Evolutionary conservation across 2,329 filamentous ascomycete genomes (phyloP).

Genomic region (Pseudogymnoascus sp.): DNA sequence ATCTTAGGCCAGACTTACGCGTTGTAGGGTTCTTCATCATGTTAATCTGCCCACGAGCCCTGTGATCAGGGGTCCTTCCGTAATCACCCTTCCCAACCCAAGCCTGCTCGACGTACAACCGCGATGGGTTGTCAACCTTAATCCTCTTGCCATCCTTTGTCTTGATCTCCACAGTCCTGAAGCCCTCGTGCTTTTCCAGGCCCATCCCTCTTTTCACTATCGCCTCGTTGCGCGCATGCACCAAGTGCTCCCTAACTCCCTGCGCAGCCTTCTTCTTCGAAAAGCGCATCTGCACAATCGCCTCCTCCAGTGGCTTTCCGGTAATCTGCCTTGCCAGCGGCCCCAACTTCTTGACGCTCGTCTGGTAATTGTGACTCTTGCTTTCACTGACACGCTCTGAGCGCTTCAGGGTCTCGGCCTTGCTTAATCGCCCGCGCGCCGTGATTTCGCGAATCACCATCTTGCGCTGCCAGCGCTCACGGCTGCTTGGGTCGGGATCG

Average conservation of each 20-base stretch:
- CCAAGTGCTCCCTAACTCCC: conserved; percentile 71
- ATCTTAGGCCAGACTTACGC: conserved; percentile 45
- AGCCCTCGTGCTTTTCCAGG: conserved; percentile 34
- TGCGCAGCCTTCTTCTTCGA: conserved; percentile 86
- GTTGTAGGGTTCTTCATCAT: conserved; percentile 64
- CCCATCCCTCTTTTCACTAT: conserved; percentile 81
- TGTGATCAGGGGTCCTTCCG: conserved; percentile 53
- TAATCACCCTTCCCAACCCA: conserved; percentile 78
- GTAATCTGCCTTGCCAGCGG: conserved; percentile 80
- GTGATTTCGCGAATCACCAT: conserved; percentile 72
- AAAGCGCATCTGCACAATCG: conserved; percentile 89
- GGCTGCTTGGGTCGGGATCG: conserved; percentile 66
- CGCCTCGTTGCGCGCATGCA: conserved; percentile 74
- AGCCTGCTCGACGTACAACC: conserved; percentile 83
- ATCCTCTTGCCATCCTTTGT: conserved; percentile 69
- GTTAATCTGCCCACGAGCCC: conserved; percentile 67
- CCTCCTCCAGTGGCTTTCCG: conserved; percentile 90
- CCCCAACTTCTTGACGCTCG: conserved; percentile 84
- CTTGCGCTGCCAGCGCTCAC: conserved; percentile 72
- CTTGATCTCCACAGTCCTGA: conserved; percentile 46
- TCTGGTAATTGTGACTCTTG: conserved; percentile 69
- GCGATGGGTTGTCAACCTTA: conserved; percentile 64
- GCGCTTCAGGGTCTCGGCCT: conserved; percentile 59
- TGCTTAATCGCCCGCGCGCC: conserved; percentile 58
- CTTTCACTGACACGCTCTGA: conserved; percentile 47